A percentile compares a stretch with the other conserved stretches of the same genome.
Conservation (phyloP, 129 eudicot genomes). For the Ambrosia trifida region DNA sequence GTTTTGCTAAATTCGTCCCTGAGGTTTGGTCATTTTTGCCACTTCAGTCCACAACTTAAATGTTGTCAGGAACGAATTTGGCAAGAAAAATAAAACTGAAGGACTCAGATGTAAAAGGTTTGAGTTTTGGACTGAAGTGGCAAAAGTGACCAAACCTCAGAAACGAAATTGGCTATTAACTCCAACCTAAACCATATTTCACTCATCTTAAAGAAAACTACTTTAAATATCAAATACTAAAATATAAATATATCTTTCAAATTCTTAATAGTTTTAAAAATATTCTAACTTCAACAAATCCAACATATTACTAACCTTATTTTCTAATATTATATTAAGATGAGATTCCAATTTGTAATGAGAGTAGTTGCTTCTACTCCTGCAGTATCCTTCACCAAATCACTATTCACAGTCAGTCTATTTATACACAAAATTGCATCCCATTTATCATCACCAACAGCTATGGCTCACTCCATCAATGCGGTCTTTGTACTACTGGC, state of each 20-base stretch:
- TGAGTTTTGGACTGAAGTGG: too few relatives aligned
- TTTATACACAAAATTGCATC: conserved; percentile 25
- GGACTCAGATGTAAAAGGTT: too few relatives aligned
- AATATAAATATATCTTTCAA: neutral
- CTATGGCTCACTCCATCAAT: conserved; percentile 48
- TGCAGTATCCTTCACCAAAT: conserved; percentile 31
- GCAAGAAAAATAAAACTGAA: too few relatives aligned
- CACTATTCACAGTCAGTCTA: conserved; percentile 30
- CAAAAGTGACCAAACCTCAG: too few relatives aligned
- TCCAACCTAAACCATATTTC: too few relatives aligned
- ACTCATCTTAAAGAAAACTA: too few relatives aligned
- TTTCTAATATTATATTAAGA: conserved; percentile 1
- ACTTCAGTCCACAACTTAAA: too few relatives aligned
- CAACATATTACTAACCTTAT: neutral
- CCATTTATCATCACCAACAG: conserved; percentile 34
- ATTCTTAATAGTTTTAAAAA: neutral
- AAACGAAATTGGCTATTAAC: too few relatives aligned
- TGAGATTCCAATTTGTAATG: conserved; percentile 4
- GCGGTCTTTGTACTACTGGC: conserved; percentile 44
- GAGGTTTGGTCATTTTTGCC: too few relatives aligned
- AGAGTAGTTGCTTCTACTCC: conserved; percentile 41
- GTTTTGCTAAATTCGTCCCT: too few relatives aligned
- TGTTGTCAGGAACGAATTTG: too few relatives aligned
- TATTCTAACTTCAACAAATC: neutral
- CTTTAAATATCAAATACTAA: too few relatives aligned